Evolutionary conservation across 2,329 filamentous ascomycete genomes (phyloP).

Genomic region (Graphilbum ipis-grandicollis): DNA sequence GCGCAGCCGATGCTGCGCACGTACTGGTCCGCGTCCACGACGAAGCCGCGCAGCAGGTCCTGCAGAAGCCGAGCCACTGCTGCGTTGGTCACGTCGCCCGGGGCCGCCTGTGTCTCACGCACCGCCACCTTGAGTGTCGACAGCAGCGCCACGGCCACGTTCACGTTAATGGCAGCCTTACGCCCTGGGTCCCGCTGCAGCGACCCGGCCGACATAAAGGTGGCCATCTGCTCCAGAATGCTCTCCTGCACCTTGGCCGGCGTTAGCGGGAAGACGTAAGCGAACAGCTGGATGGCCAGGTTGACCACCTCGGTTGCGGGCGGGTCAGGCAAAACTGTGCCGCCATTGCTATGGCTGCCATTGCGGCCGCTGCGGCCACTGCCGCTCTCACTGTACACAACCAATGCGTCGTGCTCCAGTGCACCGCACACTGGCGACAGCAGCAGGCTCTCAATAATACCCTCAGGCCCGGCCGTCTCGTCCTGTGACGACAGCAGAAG

Average conservation of each 20-base stretch:
- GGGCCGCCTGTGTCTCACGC: constrained; percentile 56
- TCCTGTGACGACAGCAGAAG: constrained; percentile 18
- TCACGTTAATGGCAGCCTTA: constrained; percentile 80
- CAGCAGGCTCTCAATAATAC: constrained; percentile 42
- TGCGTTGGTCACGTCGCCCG: constrained; percentile 55
- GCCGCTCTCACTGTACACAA: constrained; percentile 42
- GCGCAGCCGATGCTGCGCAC: constrained; percentile 74
- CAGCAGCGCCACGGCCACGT: constrained; percentile 67
- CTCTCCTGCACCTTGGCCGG: constrained; percentile 89
- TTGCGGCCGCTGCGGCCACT: constrained; percentile 8
- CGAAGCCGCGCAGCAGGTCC: constrained; percentile 53
- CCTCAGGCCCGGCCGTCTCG: constrained; percentile 43
- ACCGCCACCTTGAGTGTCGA: constrained; percentile 69
- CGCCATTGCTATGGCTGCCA: too few species aligned
- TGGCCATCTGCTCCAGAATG: constrained; percentile 82
- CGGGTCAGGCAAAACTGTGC: constrained; percentile 43
- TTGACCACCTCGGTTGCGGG: constrained; percentile 89
- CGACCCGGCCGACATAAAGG: constrained; percentile 64
- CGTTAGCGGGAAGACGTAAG: constrained; percentile 76
- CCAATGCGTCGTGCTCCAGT: constrained; percentile 75
- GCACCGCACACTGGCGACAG: constrained; percentile 63
- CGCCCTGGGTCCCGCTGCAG: constrained; percentile 75
- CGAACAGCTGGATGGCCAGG: constrained; percentile 82
- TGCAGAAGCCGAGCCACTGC: constrained; percentile 75
- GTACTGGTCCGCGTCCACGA: constrained; percentile 70